Base-by-base conservation (phyloP, 2,329 filamentous ascomycete species). In the Monosporascus sp. region DNA sequence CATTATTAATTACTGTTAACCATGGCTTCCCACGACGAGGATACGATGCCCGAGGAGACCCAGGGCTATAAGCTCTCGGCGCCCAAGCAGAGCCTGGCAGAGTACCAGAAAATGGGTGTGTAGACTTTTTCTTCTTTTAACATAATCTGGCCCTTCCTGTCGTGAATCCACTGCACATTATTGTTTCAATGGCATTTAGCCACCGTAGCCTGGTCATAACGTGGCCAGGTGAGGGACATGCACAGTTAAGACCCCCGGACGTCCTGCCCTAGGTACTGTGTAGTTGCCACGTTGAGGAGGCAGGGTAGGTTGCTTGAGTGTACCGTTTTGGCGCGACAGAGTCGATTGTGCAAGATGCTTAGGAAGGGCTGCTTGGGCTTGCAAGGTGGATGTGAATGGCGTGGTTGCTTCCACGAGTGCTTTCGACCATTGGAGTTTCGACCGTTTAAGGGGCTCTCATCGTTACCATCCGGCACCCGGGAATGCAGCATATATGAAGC, bases 11-110 rank as follows among this genome's bases (percentile, higher is more conserved):
- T 44, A 20, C 43, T 46, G 43, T 41, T 17, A 49, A 79, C 64
- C 65, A 90, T 90, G 87, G 79, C 85, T 62, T 81, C 84, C 64
- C 77, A 82, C 68, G 78, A 86, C 60, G 82, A 89, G 57, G 93
- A 97, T 67, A 84, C 93, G 62, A 79, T 88, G 72, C 87, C 90
- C 59, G 89, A 94, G 77, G 82, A 87, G 76, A 97, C 92, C 61
- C 87, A 92, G 76, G 93, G 93, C 70, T 97, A 97, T 87, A 97
- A 95, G 84, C 88, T 97, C 69, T 92, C 90, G 63, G 90, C 97
- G 83, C 81, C 81, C 58, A 97, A 97, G 87, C 96, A 97, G 83
- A 95, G 90, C 64, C 81, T 99, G 68, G 89, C 93, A 60, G 89
- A 97, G 74, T 97, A 97, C 76, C 82, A 93, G 69, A 81, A 96